Percentiles rank a stretch among this genome's conserved stretches.
phyloP scores from a whole-genome alignment of 1,284 basidiomycete species.

The Trametes hirsuta region DNA sequence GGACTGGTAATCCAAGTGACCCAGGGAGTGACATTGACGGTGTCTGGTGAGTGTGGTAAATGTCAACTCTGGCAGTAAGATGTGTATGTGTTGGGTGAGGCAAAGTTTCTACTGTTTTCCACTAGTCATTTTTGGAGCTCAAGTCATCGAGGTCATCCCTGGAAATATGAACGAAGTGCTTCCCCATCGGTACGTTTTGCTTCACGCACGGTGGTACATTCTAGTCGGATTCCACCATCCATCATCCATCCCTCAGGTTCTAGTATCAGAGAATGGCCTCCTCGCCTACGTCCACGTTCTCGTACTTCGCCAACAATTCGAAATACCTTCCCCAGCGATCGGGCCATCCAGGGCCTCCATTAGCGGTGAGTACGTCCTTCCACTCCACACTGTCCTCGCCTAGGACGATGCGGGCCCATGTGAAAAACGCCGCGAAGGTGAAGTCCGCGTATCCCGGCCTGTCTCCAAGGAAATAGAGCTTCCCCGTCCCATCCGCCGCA shows the following conservation, averaged over 20 bases:
- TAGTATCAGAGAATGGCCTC: not conserved
- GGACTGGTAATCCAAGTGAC: too few species aligned
- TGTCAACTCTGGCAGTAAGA: too few species aligned
- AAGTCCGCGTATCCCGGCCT: conserved; percentile 42
- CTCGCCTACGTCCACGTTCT: conserved; percentile 14
- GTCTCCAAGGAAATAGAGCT: conserved; percentile 31
- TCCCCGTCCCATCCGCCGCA: conserved; percentile 33
- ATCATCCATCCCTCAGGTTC: not conserved
- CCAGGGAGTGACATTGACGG: too few species aligned
- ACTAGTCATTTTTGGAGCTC: too few species aligned
- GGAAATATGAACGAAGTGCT: too few species aligned
- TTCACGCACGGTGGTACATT: too few species aligned
- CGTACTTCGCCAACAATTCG: conserved; percentile 38
- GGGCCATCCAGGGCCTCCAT: conserved; percentile 32
- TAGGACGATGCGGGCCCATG: conserved; percentile 35
- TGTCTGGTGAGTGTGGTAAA: too few species aligned
- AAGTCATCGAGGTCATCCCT: too few species aligned
- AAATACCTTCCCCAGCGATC: conserved; percentile 40
- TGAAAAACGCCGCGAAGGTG: conserved; percentile 33
- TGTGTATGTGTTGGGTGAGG: too few species aligned
- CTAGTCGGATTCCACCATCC: too few species aligned
- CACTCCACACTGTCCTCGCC: conserved; percentile 44
- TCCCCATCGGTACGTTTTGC: too few species aligned
- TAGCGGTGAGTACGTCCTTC: conserved; percentile 39
- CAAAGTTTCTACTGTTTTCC: too few species aligned